These are phyloP conservation scores for Artemisia argyi DNA, from an alignment of 129 eudicot species.

Conservation along the genomic window DNA sequence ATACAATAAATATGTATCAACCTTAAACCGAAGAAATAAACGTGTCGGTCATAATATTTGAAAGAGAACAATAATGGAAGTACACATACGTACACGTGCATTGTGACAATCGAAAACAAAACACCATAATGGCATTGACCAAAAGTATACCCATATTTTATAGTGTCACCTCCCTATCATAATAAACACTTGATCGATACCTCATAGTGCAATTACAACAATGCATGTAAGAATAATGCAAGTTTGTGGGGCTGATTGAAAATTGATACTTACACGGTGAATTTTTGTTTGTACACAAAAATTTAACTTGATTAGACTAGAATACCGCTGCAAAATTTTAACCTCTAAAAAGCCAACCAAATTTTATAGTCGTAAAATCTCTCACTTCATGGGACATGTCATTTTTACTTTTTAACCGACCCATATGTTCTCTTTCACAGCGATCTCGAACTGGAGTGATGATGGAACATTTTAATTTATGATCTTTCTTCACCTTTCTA, in stretches of 20 bases:
- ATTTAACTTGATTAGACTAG: no score
- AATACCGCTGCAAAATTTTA: no score
- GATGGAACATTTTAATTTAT: no score
- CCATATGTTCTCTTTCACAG: no score
- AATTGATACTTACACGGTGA: no score
- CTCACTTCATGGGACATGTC: no score
- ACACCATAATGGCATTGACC: constrained; percentile 36
- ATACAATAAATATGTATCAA: background rate
- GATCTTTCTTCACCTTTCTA: no score
- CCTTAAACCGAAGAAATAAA: background rate
- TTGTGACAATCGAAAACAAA: constrained; percentile 2
- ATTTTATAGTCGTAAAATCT: no score
- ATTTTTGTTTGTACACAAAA: no score
- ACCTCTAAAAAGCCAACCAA: no score
- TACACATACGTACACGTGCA: constrained; percentile 31
- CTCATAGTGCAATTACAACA: constrained; percentile 21
- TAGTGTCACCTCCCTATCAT: constrained; percentile 24
- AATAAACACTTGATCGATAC: constrained; percentile 18
- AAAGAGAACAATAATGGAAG: background rate
- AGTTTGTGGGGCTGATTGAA: constrained; percentile 18
- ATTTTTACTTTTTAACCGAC: no score
- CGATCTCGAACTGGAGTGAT: no score
- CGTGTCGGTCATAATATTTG: background rate
- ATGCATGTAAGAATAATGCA: constrained; percentile 15
- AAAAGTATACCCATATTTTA: constrained; percentile 17